These are phyloP conservation scores for Karstenula rhodostoma DNA, from an alignment of 2,329 filamentous ascomycete species.

Conservation along the genomic window DNA sequence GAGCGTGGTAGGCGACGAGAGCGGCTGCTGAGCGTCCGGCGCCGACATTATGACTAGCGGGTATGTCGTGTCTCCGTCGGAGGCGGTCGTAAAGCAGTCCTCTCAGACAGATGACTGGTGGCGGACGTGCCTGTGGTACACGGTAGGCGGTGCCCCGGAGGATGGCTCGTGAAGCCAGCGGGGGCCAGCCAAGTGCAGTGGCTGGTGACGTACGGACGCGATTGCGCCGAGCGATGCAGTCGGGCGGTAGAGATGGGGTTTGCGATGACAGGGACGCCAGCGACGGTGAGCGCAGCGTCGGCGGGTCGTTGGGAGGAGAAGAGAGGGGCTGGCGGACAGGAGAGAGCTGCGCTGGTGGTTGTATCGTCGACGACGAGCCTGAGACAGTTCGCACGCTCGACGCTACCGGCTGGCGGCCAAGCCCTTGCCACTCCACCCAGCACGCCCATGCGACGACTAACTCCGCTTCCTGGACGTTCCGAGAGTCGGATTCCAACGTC, in stretches of 20 bases:
- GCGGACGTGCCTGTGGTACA: constrained; percentile 19
- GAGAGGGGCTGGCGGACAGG: constrained; percentile 16
- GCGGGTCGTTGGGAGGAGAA: constrained; percentile 6
- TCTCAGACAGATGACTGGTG: constrained; percentile 3
- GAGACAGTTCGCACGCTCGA: constrained; percentile 21
- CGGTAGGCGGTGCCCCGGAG: constrained; percentile 14
- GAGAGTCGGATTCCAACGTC: background rate
- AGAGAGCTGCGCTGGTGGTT: constrained; percentile 12
- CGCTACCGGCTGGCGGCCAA: constrained; percentile 19
- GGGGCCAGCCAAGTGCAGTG: constrained; percentile 20
- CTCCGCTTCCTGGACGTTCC: background rate
- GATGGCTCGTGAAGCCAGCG: constrained; percentile 20
- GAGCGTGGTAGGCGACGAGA: constrained; percentile 44
- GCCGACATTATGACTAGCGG: constrained; percentile 39
- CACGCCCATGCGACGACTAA: constrained; percentile 9
- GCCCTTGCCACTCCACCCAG: constrained; percentile 22
- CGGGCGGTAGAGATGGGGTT: constrained; percentile 16
- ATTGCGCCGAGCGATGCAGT: constrained; percentile 12
- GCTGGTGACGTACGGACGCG: constrained; percentile 26
- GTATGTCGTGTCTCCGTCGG: constrained; percentile 14
- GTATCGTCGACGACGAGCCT: constrained; percentile 12
- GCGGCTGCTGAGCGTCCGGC: constrained; percentile 37
- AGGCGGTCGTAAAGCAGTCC: constrained; percentile 4
- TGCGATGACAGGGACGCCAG: constrained; percentile 15
- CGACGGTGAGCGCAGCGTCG: constrained; percentile 9